Percentiles rank a stretch among this genome's conserved stretches.
These are phyloP conservation scores for Fusarium sp. DNA, from an alignment of 2,329 filamentous ascomycete genomes.

Conservation along the genomic window DNA sequence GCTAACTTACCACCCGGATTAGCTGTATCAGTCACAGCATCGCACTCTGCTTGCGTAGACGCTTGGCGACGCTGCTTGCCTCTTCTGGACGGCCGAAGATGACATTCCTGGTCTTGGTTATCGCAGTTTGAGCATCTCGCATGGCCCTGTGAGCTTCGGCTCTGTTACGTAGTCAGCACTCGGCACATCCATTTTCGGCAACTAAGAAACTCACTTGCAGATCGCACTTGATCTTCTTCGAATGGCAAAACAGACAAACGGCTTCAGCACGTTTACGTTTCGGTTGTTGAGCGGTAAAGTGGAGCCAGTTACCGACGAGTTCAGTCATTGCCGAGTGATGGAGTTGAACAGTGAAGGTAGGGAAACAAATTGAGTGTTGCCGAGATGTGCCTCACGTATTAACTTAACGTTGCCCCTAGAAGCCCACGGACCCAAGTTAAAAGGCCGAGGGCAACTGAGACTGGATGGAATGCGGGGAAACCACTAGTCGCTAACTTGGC, in stretches of 20 bases:
- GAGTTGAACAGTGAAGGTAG: not conserved
- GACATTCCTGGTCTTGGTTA: slow-evolving; percentile 43
- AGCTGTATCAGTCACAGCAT: not conserved
- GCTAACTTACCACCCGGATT: not conserved
- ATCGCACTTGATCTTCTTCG: slow-evolving; percentile 53
- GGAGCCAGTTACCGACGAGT: slow-evolving; percentile 48
- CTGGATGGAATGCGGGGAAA: not conserved
- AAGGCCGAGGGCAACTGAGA: not conserved
- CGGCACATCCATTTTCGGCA: not conserved
- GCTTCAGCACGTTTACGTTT: slow-evolving; percentile 48
- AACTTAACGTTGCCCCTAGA: not conserved
- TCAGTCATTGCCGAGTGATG: slow-evolving; percentile 45
- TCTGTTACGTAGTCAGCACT: slow-evolving; percentile 14
- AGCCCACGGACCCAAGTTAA: too few relatives aligned
- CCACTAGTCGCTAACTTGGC: not conserved
- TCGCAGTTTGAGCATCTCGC: slow-evolving; percentile 47
- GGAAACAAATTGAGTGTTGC: not conserved
- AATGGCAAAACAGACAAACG: slow-evolving; percentile 48
- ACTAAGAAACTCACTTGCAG: slow-evolving; percentile 38
- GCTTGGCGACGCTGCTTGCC: slow-evolving; percentile 34
- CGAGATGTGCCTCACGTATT: not conserved
- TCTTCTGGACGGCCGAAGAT: slow-evolving; percentile 46
- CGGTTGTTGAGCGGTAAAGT: slow-evolving; percentile 46
- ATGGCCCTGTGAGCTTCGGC: slow-evolving; percentile 39
- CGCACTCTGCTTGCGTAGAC: not conserved